A percentile compares a stretch with the other conserved stretches of the same genome.
Evolutionary conservation across 2,329 filamentous ascomycete species (phyloP).

Genomic region (Fonsecaea multimorphosa): DNA sequence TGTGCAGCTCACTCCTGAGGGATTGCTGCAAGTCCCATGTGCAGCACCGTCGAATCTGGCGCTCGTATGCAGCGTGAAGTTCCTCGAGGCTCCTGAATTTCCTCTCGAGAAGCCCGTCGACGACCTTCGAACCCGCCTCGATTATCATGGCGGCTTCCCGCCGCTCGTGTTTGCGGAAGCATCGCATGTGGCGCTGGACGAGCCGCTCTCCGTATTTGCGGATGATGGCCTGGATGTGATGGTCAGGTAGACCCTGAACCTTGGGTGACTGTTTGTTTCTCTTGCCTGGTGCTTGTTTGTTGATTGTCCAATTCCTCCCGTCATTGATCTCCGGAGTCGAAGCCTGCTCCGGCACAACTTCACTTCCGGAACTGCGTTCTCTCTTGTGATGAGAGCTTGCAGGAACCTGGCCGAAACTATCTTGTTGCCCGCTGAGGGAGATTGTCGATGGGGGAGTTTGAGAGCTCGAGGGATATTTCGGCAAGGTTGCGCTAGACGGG

Average conservation of each 20-base stretch:
- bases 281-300: background rate
- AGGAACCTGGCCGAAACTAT: background rate
- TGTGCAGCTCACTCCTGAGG: constrained; percentile 1
- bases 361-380: background rate
- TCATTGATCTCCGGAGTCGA: background rate
- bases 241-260: background rate
- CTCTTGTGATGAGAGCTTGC: background rate
- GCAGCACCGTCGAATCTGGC: background rate
- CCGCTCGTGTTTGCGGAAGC: background rate
- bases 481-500: background rate
- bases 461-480: background rate
- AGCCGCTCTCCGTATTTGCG: constrained; percentile 5
- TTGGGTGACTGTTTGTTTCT: background rate
- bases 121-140: background rate
- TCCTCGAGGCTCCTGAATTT: constrained; percentile 4
- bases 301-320: background rate
- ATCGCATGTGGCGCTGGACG: constrained; percentile 7
- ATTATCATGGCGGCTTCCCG: background rate
- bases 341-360: background rate
- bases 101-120: constrained; percentile 5
- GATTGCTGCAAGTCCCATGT: background rate
- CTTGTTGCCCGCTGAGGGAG: background rate
- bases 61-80: constrained; percentile 5
- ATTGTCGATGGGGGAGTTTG: background rate
- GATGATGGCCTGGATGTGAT: background rate